phyloP scores from a whole-genome alignment of 2,329 filamentous ascomycete genomes.

The Fusarium euwallaceae region DNA sequence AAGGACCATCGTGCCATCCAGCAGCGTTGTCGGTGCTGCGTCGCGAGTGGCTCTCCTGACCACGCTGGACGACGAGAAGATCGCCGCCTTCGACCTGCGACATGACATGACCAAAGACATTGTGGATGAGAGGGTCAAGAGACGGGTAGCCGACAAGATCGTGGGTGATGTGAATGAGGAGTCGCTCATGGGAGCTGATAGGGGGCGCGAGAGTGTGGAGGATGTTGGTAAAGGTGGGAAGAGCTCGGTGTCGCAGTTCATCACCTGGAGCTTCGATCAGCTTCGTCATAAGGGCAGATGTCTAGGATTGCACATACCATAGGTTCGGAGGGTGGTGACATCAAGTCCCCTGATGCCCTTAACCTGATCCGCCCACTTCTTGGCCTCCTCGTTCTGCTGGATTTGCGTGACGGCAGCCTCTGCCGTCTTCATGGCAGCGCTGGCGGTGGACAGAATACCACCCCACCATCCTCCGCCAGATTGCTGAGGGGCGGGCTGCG shows the following conservation, averaged over 20 bases:
- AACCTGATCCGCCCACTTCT: constrained; percentile 95
- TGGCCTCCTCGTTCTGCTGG: constrained; percentile 95
- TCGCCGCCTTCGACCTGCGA: constrained; percentile 98
- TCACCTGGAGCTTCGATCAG: constrained; percentile 71
- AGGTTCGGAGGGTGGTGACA: constrained; percentile 76
- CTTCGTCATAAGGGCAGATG: background rate
- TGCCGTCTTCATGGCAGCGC: constrained; percentile 90
- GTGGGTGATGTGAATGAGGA: constrained; percentile 97
- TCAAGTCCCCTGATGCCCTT: constrained; percentile 74
- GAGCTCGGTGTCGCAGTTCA: constrained; percentile 85
- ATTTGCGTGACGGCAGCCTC: constrained; percentile 95
- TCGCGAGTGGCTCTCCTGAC: constrained; percentile 83
- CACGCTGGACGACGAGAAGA: constrained; percentile 92
- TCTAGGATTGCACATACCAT: constrained; percentile 47
- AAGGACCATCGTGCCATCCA: constrained; percentile 94
- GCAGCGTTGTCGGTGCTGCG: constrained; percentile 70
- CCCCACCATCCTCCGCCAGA: constrained; percentile 88
- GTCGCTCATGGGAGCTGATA: constrained; percentile 95
- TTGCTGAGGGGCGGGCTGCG: constrained; percentile 47
- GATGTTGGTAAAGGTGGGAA: constrained; percentile 95
- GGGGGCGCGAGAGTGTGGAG: constrained; percentile 95
- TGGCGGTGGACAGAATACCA: constrained; percentile 84
- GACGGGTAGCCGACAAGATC: constrained; percentile 95
- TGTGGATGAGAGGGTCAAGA: constrained; percentile 91
- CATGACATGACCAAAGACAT: constrained; percentile 95